Conservation (phyloP, 352 stramenopile species). For the Globisporangium emineosum region DNA sequence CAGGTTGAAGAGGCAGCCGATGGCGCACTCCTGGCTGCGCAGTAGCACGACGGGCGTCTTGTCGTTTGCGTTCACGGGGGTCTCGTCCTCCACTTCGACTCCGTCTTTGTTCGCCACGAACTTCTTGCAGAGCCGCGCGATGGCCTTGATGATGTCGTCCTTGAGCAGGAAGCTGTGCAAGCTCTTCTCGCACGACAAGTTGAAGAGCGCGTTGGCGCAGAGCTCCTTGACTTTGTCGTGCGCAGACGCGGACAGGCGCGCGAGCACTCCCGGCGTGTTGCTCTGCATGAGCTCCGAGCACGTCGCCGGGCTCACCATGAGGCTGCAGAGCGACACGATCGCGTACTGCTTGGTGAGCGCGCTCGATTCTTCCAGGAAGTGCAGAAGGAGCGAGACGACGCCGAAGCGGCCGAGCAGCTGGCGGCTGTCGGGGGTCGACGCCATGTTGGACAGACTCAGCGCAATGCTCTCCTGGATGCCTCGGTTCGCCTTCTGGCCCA, state of each 20-base stretch:
- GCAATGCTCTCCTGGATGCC: slow-evolving; percentile 73
- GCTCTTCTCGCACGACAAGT: slow-evolving; percentile 74
- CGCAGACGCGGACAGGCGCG: slow-evolving; percentile 34
- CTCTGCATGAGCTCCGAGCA: slow-evolving; percentile 68
- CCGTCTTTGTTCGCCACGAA: slow-evolving; percentile 44
- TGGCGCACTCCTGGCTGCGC: slow-evolving; percentile 64
- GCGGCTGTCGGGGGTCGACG: slow-evolving; percentile 49
- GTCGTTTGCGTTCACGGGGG: slow-evolving; percentile 25
- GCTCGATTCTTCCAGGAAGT: slow-evolving; percentile 59
- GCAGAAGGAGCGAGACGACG: slow-evolving; percentile 64
- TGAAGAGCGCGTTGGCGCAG: slow-evolving; percentile 74
- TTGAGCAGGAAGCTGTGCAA: slow-evolving; percentile 64
- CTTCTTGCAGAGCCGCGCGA: slow-evolving; percentile 62
- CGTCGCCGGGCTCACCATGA: slow-evolving; percentile 51
- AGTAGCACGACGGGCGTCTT: slow-evolving; percentile 45
- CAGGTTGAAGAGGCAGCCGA: slow-evolving; percentile 77
- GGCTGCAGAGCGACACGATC: slow-evolving; percentile 65
- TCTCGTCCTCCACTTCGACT: slow-evolving; percentile 60
- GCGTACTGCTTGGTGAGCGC: slow-evolving; percentile 59
- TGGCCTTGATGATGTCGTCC: slow-evolving; percentile 65
- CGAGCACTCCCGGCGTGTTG: slow-evolving; percentile 58
- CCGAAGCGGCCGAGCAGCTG: slow-evolving; percentile 57
- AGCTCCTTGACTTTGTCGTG: slow-evolving; percentile 64
- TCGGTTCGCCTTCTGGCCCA: slow-evolving; percentile 46
- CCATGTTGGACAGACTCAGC: slow-evolving; percentile 74